Percentiles rank a stretch among this genome's conserved stretches.
phyloP scores from a whole-genome alignment of 257 asterid species.

The Solanum sparsipilum region DNA sequence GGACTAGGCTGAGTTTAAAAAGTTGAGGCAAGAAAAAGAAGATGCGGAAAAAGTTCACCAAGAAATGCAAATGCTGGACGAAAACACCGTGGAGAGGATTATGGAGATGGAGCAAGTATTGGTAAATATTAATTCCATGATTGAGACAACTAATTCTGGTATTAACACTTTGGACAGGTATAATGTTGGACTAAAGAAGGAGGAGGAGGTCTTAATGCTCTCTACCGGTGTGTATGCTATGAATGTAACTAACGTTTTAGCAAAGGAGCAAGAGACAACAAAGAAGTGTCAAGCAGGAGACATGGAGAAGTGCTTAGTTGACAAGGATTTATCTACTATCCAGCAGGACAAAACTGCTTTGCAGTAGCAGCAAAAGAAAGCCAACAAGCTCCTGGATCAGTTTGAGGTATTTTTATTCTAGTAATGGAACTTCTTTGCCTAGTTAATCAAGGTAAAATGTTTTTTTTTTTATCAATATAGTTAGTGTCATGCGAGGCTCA shows the following conservation, averaged over 20 bases:
- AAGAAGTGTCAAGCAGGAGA: conserved; percentile 38
- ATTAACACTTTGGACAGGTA: conserved; percentile 33
- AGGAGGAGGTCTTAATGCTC: conserved; percentile 24
- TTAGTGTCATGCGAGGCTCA: not conserved
- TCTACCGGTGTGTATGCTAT: not conserved
- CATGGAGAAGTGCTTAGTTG: conserved; percentile 23
- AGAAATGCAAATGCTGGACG: conserved; percentile 50
- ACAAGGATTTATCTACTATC: conserved; percentile 22
- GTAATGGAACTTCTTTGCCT: not conserved
- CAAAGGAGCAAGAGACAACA: conserved; percentile 39
- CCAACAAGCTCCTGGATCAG: conserved; percentile 29
- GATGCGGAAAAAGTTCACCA: conserved; percentile 37
- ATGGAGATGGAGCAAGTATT: conserved; percentile 54
- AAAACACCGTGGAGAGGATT: conserved; percentile 41
- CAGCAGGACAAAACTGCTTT: conserved; percentile 1
- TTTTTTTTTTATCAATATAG: not conserved
- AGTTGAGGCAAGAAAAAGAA: conserved; percentile 59
- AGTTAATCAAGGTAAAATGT: not conserved
- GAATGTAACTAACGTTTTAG: conserved; percentile 29
- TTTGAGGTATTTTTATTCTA: conserved; percentile 39
- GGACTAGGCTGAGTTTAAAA: conserved; percentile 52
- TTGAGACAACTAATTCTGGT: conserved; percentile 24
- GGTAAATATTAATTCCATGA: conserved; percentile 30
- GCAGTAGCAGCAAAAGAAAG: conserved; percentile 18
- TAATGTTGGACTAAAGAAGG: conserved; percentile 24